These are phyloP conservation scores for Neofusicoccum umdonicola DNA, from an alignment of 2,329 filamentous ascomycete species.

Conservation along the genomic window DNA sequence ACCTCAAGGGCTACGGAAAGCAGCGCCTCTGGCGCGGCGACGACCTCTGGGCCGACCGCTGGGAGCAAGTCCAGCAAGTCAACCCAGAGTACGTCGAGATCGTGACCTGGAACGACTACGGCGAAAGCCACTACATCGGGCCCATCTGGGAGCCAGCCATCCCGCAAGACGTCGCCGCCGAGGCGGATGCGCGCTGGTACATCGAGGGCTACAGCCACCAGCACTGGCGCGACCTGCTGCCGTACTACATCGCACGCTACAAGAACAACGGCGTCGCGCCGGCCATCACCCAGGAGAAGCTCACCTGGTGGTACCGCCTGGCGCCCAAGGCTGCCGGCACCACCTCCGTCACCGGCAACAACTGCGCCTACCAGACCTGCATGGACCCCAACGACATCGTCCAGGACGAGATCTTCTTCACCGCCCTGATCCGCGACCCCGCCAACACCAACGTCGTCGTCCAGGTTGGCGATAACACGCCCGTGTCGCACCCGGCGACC, in stretches of 20 bases:
- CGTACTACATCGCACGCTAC: slow-evolving; percentile 52
- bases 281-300: slow-evolving; percentile 30
- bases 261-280: slow-evolving; percentile 39
- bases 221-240: slow-evolving; percentile 49
- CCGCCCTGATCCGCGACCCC: slow-evolving; percentile 29
- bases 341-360: slow-evolving; percentile 36
- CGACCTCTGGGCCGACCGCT: slow-evolving; percentile 56
- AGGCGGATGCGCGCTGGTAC: slow-evolving; percentile 51
- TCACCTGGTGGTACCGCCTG: slow-evolving; percentile 47
- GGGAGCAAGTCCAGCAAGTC: slow-evolving; percentile 22
- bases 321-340: slow-evolving; percentile 35
- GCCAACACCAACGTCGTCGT: slow-evolving; percentile 10
- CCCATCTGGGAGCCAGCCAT: slow-evolving; percentile 48
- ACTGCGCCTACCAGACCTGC: slow-evolving; percentile 28
- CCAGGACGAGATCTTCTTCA: slow-evolving; percentile 47
- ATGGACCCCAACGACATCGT: slow-evolving; percentile 32
- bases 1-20: slow-evolving; percentile 56
- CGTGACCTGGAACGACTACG: slow-evolving; percentile 61
- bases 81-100: slow-evolving; percentile 53
- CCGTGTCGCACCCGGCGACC: neutral
- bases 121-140: slow-evolving; percentile 56
- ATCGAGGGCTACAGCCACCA: slow-evolving; percentile 51
- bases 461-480: slow-evolving; percentile 17
- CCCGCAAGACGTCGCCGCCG: slow-evolving; percentile 42
- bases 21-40: slow-evolving; percentile 65